phyloP scores from a whole-genome alignment of 805 yeast species.

The Candida ipomoeae region DNA sequence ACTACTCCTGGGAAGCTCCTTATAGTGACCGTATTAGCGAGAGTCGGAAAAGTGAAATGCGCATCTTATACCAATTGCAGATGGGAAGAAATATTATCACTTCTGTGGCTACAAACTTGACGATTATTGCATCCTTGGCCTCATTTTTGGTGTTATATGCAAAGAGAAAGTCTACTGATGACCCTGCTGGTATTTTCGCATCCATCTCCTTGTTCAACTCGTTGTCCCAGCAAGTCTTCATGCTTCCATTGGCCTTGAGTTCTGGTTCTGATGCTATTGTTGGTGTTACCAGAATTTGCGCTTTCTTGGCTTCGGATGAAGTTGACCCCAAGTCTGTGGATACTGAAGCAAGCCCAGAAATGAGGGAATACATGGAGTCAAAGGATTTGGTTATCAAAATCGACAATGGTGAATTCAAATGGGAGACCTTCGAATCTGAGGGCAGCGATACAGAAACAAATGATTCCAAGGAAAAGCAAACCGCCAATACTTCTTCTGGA shows the following conservation, averaged over 20 bases:
- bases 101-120: constrained; percentile 63
- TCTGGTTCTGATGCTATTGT: constrained; percentile 64
- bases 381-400: constrained; percentile 45
- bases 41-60: constrained; percentile 60
- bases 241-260: constrained; percentile 68
- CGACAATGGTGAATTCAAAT: constrained; percentile 54
- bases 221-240: constrained; percentile 56
- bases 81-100: constrained; percentile 52
- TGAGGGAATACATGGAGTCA: constrained; percentile 21
- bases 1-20: constrained; percentile 88
- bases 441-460: constrained; percentile 21
- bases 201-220: constrained; percentile 66
- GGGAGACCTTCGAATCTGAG: constrained; percentile 45
- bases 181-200: constrained; percentile 64
- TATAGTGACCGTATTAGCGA: constrained; percentile 54
- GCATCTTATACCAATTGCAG: constrained; percentile 57
- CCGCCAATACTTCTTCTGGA: constrained; percentile 2
- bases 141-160: constrained; percentile 39
- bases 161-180: constrained; percentile 23
- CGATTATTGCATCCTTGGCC: constrained; percentile 68
- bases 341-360: constrained; percentile 24
- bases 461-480: constrained; percentile 1
- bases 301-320: constrained; percentile 45
- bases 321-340: constrained; percentile 31
- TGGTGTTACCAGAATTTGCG: constrained; percentile 56